Conservation (phyloP, 768 basidiomycete species). For the Termitomyces heimii region DNA sequence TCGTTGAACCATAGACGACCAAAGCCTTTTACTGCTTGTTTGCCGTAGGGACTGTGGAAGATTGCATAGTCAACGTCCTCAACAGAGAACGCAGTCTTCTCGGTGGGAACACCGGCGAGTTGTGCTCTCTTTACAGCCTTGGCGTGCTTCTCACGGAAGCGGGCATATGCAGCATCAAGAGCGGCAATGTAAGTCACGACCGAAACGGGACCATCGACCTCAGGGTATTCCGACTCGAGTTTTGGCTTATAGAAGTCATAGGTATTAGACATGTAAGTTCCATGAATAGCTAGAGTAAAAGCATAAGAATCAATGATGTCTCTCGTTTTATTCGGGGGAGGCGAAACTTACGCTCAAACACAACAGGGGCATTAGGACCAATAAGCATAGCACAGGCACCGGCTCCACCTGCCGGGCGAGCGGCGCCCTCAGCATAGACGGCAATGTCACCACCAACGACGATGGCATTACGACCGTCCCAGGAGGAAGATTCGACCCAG, state of each 20-base stretch:
- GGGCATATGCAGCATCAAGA: slow-evolving; percentile 82
- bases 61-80: slow-evolving; percentile 87
- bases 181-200: slow-evolving; percentile 94
- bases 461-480: slow-evolving; percentile 97
- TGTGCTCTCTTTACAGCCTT: slow-evolving; percentile 50
- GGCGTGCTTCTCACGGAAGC: slow-evolving; percentile 78
- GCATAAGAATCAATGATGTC: slow-evolving; percentile 8
- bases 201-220: slow-evolving; percentile 95
- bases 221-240: slow-evolving; percentile 91
- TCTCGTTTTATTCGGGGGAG: not conserved
- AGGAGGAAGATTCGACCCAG: slow-evolving; percentile 94
- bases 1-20: slow-evolving; percentile 91
- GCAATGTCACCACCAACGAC: slow-evolving; percentile 97
- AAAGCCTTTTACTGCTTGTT: slow-evolving; percentile 96
- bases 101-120: slow-evolving; percentile 29
- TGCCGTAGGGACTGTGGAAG: slow-evolving; percentile 98
- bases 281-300: slow-evolving; percentile 72
- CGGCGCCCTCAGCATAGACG: slow-evolving; percentile 93
- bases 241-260: slow-evolving; percentile 99
- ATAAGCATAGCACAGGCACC: slow-evolving; percentile 94
- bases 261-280: slow-evolving; percentile 94
- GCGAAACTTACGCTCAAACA: slow-evolving; percentile 80
- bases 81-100: slow-evolving; percentile 58
- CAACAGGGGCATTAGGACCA: slow-evolving; percentile 92
- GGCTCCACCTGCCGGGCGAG: slow-evolving; percentile 94